Base-by-base conservation (phyloP, 2,329 filamentous ascomycete species). In the Penicillium sp. region DNA sequence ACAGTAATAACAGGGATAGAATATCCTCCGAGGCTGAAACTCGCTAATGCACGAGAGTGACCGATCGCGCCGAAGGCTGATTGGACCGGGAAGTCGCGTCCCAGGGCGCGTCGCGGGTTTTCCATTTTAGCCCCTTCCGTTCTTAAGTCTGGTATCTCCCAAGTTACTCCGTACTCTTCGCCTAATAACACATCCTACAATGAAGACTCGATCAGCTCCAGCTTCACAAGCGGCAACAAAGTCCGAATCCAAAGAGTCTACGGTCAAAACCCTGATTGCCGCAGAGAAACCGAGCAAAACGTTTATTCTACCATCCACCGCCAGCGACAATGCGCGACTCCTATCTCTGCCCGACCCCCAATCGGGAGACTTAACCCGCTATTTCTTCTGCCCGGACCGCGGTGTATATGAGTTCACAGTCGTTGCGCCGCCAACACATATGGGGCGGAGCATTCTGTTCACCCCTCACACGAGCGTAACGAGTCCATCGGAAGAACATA, bases 391-490 rank as follows among this genome's bases (percentile, higher is more conserved):
- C 53, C 81, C 82, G 0, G 65, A 75, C 22, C 73, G 72, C 16
- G 82, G 82, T 3, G 70, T 84, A 47, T 80, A 79, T 60, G 82
- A 86, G 56, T 83, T 86, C 62, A 84, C 79, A 2, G 74, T 74
- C 46, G 72, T 85, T 46, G 68, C 75, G 8, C 72, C 79, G 4
- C 72, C 79, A 2, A 73, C 75, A 52, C 73, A 71, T 16, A 67
- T 71, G 30, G 75, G 75, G 41, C 72, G 75, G 50, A 84, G 82
- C 61, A 79, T 80, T 64, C 67, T 86, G 4, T 73, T 83, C 36
- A 69, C 75, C 3, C 63, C 71, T 19, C 28, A 33, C 6, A 18
- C 49, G 29, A 43, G 30, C 33, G 54, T 60, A 38, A 44, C 46
- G 5, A 43, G 2, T 9, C 34, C 14, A 4, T 38, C 41, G 3